A percentile compares a stretch with the other conserved stretches of the same genome.
Conservation (phyloP, 1,139 yeast species). For the Pichia inconspicua region DNA sequence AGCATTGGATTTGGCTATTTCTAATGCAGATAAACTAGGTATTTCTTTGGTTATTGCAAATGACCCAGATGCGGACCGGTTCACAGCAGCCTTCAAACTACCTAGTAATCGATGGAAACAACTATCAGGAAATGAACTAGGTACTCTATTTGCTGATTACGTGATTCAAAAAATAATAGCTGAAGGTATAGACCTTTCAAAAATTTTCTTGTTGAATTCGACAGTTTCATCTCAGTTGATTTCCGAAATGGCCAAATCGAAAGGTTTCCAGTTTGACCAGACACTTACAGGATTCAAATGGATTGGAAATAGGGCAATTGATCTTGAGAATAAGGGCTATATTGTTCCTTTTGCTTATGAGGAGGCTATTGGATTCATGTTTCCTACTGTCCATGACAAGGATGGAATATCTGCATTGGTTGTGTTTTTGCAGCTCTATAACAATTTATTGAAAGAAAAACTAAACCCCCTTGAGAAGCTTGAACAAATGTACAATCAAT, state of each 20-base stretch:
- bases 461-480: constrained; percentile 42
- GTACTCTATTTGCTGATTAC: constrained; percentile 71
- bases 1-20: constrained; percentile 68
- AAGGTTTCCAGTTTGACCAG: constrained; percentile 62
- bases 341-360: constrained; percentile 85
- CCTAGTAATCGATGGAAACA: constrained; percentile 54
- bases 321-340: constrained; percentile 55
- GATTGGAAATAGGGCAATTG: constrained; percentile 88
- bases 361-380: constrained; percentile 96
- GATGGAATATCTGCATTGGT: constrained; percentile 84
- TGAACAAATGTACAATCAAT: constrained; percentile 49
- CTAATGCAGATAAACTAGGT: constrained; percentile 38
- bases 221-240: constrained; percentile 88
- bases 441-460: constrained; percentile 37
- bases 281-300: constrained; percentile 95
- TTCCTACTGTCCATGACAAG: constrained; percentile 77
- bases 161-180: constrained; percentile 29
- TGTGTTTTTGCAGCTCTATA: constrained; percentile 68
- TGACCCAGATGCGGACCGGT: constrained; percentile 96
- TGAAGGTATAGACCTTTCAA: constrained; percentile 22
- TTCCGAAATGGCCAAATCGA: constrained; percentile 54
- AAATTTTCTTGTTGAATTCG: constrained; percentile 68
- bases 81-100: constrained; percentile 62
- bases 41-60: constrained; percentile 66
- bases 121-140: constrained; percentile 86